phyloP scores from a whole-genome alignment of 257 asterid genomes.

The Gardenia jasminoides region DNA sequence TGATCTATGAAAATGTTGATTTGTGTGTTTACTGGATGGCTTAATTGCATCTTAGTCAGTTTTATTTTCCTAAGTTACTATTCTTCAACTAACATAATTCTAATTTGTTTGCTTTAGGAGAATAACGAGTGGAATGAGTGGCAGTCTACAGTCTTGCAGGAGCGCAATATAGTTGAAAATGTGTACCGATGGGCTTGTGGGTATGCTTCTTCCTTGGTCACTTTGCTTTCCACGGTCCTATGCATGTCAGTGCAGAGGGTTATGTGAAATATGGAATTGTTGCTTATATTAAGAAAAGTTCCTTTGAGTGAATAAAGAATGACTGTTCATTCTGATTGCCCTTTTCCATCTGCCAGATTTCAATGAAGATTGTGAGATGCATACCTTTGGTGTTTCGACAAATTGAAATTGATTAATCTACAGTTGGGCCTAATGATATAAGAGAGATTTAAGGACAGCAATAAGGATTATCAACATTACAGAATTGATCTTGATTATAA shows the following conservation, averaged over 20 bases:
- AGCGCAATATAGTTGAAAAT: slow-evolving; percentile 71
- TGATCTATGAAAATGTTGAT: not conserved
- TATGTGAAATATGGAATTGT: not conserved
- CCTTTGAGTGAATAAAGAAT: not conserved
- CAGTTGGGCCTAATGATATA: not conserved
- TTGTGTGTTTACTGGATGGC: not conserved
- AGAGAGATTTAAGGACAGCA: not conserved
- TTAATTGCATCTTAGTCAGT: not conserved
- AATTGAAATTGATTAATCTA: not conserved
- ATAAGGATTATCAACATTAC: not conserved
- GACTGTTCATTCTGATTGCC: not conserved
- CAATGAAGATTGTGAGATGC: not conserved
- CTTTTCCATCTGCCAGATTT: not conserved
- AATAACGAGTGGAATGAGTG: slow-evolving; percentile 74
- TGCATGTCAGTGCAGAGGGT: not conserved
- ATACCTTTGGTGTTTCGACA: not conserved
- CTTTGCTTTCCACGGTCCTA: not conserved
- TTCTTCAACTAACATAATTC: not conserved
- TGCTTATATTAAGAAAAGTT: not conserved
- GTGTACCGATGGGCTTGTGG: slow-evolving; percentile 93
- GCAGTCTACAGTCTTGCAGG: slow-evolving; percentile 70
- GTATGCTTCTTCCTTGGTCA: slow-evolving; percentile 43
- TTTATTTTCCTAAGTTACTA: not conserved
- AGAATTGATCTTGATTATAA: too few relatives aligned
- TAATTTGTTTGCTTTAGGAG: slow-evolving; percentile 39